Evolutionary conservation across 352 stramenopile genomes (phyloP).

Genomic region (Peronospora destructor): DNA sequence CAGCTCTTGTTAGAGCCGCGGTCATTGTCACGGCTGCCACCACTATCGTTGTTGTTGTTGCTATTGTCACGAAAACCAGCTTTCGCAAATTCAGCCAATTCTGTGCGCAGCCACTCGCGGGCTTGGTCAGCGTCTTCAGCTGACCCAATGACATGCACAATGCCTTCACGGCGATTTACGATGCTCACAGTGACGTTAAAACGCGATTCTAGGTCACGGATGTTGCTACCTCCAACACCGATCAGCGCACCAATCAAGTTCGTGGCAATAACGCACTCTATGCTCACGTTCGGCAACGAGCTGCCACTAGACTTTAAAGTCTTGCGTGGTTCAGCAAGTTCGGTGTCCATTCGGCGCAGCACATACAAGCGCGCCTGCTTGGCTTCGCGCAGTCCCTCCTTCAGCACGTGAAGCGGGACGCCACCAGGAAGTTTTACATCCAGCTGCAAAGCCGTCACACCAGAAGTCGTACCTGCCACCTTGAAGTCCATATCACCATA

Average conservation of each 20-base stretch:
- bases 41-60: constrained; percentile 6
- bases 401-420: constrained; percentile 79
- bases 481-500: constrained; percentile 99
- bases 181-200: constrained; percentile 62
- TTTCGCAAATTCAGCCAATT: constrained; percentile 21
- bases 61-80: constrained; percentile 10
- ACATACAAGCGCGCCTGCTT: constrained; percentile 75
- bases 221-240: constrained; percentile 63
- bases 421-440: constrained; percentile 93
- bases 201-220: constrained; percentile 62
- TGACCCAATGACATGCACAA: constrained; percentile 85
- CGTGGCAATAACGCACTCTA: constrained; percentile 59
- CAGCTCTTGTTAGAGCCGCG: constrained; percentile 12
- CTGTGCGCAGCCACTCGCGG: constrained; percentile 57
- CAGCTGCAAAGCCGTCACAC: constrained; percentile 94
- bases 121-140: constrained; percentile 66
- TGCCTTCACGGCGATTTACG: constrained; percentile 71
- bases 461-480: constrained; percentile 82
- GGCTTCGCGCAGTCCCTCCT: constrained; percentile 79
- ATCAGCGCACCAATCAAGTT: constrained; percentile 61
- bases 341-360: constrained; percentile 77
- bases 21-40: too few relatives aligned
- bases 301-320: constrained; percentile 45
- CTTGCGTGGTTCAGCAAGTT: constrained; percentile 51
- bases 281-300: constrained; percentile 30